Evolutionary conservation across 306 rosid species (phyloP).

Genomic region (Trichosanthes truncata): DNA sequence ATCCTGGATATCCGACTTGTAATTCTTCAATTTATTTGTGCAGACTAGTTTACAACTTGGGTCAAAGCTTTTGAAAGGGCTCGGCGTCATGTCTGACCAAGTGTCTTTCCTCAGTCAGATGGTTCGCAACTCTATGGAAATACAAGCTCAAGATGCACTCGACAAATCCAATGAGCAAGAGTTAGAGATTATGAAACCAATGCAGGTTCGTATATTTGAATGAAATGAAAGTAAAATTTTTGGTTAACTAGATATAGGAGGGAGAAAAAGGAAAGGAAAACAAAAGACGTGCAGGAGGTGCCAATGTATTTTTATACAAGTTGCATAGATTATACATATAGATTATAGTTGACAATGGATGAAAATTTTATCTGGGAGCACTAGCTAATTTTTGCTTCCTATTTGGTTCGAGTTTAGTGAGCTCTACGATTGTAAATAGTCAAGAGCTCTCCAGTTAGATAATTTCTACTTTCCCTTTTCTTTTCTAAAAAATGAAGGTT

Average conservation of each 20-base stretch:
- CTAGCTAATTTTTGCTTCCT: background rate
- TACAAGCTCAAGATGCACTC: constrained; percentile 67
- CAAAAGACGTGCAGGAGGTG: background rate
- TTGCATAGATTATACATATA: background rate
- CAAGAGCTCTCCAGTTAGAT: background rate
- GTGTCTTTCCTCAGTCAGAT: constrained; percentile 79
- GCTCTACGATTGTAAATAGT: background rate
- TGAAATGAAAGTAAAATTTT: background rate
- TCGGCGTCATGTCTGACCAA: constrained; percentile 96
- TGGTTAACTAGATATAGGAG: background rate
- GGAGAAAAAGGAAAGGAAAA: background rate
- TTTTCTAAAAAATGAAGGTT: background rate
- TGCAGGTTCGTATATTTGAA: constrained; percentile 58
- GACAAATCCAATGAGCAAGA: constrained; percentile 38
- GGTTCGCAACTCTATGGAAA: constrained; percentile 82
- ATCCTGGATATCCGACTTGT: constrained; percentile 7
- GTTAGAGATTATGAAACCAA: constrained; percentile 46
- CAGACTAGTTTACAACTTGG: constrained; percentile 97
- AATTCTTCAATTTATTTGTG: constrained; percentile 22
- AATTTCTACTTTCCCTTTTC: background rate
- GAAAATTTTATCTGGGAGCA: background rate
- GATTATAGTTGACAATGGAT: background rate
- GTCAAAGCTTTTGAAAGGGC: constrained; percentile 89
- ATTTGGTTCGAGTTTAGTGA: background rate
- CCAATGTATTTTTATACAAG: background rate